Evolutionary conservation across 176 grass and related monocot species (phyloP).

Genomic region (Hordeum marinum): DNA sequence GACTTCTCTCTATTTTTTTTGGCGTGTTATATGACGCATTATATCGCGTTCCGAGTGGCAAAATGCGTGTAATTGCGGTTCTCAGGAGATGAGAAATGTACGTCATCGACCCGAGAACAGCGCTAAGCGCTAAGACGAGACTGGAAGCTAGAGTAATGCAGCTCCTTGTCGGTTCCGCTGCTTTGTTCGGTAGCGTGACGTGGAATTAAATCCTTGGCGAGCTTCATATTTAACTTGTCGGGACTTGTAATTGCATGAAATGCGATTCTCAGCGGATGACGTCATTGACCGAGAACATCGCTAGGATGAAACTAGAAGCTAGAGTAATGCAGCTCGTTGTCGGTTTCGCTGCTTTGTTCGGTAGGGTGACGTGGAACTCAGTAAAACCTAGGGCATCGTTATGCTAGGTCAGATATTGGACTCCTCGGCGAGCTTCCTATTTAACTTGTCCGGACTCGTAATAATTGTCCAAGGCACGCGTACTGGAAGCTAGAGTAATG

Average conservation of each 20-base stretch:
- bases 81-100: neutral
- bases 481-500: neutral
- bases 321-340: too few species aligned
- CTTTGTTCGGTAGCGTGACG: neutral
- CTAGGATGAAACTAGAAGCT: neutral
- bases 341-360: too few species aligned
- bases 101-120: neutral
- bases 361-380: too few species aligned
- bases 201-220: neutral
- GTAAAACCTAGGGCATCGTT: too few species aligned
- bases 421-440: too few species aligned
- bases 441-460: too few species aligned
- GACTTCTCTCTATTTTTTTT: neutral
- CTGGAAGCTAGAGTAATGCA: neutral
- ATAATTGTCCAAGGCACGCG: too few species aligned
- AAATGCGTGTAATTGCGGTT: neutral
- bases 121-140: neutral
- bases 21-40: neutral
- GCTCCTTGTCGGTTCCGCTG: neutral
- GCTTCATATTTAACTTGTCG: neutral
- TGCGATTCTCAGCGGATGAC: neutral
- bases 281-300: neutral
- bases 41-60: neutral
- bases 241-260: slow-evolving; percentile 21
- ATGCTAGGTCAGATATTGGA: too few species aligned